Base-by-base conservation (phyloP, 2,329 filamentous ascomycete genomes). In the Pestalotiopsis sp. region DNA sequence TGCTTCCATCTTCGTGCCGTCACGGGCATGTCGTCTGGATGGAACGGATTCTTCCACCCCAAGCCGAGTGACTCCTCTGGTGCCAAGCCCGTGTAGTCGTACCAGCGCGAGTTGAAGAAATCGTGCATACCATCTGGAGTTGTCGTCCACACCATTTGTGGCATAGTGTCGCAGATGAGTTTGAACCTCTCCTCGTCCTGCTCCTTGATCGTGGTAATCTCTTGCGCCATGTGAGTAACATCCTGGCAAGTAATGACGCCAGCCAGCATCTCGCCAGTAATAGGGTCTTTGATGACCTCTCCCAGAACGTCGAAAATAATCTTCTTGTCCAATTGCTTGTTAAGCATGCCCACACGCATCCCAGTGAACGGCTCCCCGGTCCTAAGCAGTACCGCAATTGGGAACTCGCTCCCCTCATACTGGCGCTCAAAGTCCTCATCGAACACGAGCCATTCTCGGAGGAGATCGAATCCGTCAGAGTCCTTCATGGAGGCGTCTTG, bases 71-170 rank as follows among this genome's bases (percentile, higher is more conserved):
- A 92, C 11, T 90, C 82, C 59, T 91, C 87, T 11, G 85, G 83
- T 0, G 84, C 85, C 27, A 94, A 79, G 0, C 93, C 91, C 0
- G 93, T 95, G 73, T 93, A 95, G n/a, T 89, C 86, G 74, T 93
- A 93, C 91, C 92, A 95, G n/a, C 90, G 83, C 61, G 89, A 87
- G 69, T 92, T 93, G 78, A 91, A 95, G 80, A 93, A 95, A 73
- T 95, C 92, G 72, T 89, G 85, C 31, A 82, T 73, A 0, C 93
- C 92, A 17, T 91, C 87, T 0, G 91, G 85, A 0, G 81, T 89
- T 0, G 92, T 88, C 0, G 91, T 94, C 92, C 92, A 95, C 4
- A 95, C 90, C 79, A 91, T 82, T 73, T 91, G 89, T 2, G 89
- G 89, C 86, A 91, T 90, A 23, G 87, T 91, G 71, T 95, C 92